A percentile compares a stretch with the other conserved stretches of the same genome.
Evolutionary conservation across 1,139 yeast species (phyloP).

Genomic region (Sugiyamaella novakii): DNA sequence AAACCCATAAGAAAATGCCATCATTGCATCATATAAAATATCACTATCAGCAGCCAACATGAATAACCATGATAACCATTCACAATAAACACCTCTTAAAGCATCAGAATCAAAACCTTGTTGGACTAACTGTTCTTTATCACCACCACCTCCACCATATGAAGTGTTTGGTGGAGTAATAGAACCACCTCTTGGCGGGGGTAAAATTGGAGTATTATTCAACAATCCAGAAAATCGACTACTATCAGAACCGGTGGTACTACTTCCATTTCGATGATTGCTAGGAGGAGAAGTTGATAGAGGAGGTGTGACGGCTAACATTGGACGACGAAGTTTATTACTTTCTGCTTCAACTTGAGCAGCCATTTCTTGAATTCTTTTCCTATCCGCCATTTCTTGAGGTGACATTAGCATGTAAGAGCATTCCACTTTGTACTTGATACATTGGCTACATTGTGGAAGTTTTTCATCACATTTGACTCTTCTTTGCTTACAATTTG

Average conservation of each 20-base stretch:
- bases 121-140: slow-evolving; percentile 27
- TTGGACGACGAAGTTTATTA: not conserved
- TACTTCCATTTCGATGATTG: slow-evolving; percentile 10
- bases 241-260: slow-evolving; percentile 9
- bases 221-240: slow-evolving; percentile 8
- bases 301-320: slow-evolving; percentile 16
- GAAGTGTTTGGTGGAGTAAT: slow-evolving; percentile 9
- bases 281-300: slow-evolving; percentile 11
- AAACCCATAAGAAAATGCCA: slow-evolving; percentile 39
- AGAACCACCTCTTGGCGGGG: slow-evolving; percentile 10
- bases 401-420: slow-evolving; percentile 36
- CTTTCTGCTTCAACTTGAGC: slow-evolving; percentile 19
- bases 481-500: slow-evolving; percentile 65
- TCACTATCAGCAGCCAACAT: slow-evolving; percentile 33
- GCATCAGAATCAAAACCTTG: slow-evolving; percentile 41
- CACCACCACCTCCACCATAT: slow-evolving; percentile 2
- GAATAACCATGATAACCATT: slow-evolving; percentile 36
- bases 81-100: slow-evolving; percentile 35
- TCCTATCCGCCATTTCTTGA: slow-evolving; percentile 32
- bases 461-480: slow-evolving; percentile 69
- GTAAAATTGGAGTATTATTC: slow-evolving; percentile 2
- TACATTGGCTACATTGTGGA: slow-evolving; percentile 63
- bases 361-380: slow-evolving; percentile 20
- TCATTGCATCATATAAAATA: slow-evolving; percentile 38
- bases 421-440: slow-evolving; percentile 52